These are phyloP conservation scores for Fragaria iinumae DNA, from an alignment of 306 rosid genomes.

Conservation along the genomic window DNA sequence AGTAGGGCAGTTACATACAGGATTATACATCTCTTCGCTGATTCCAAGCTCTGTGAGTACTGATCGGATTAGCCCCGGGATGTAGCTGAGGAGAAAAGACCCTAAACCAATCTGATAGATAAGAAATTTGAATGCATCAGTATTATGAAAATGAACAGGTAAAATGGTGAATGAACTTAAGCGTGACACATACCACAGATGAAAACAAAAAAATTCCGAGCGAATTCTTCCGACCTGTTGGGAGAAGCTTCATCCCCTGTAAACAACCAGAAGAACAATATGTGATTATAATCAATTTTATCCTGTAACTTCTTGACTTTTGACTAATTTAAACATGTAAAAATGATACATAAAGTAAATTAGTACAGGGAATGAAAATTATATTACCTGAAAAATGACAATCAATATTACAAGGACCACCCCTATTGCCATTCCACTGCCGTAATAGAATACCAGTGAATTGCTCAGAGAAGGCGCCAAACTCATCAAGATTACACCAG, in stretches of 20 bases:
- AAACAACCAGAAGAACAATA: conserved; percentile 34
- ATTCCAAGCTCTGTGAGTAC: conserved; percentile 68
- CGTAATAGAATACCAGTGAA: conserved; percentile 71
- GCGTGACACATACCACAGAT: conserved; percentile 55
- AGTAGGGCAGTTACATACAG: conserved; percentile 54
- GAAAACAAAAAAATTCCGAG: conserved; percentile 74
- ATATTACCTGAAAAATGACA: conserved; percentile 84
- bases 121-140: conserved; percentile 23
- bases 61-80: conserved; percentile 65
- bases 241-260: conserved; percentile 96
- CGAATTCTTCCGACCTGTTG: conserved; percentile 85
- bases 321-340: neutral
- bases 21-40: conserved; percentile 85
- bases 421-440: conserved; percentile 82
- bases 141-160: conserved; percentile 20
- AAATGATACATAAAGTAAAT: neutral
- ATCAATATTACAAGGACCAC: conserved; percentile 73
- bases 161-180: conserved; percentile 20
- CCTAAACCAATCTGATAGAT: conserved; percentile 72
- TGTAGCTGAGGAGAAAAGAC: conserved; percentile 66
- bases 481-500: conserved; percentile 69
- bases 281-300: neutral
- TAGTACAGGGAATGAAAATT: conserved; percentile 15
- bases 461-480: conserved; percentile 65
- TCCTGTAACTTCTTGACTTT: neutral